Percentiles rank a stretch among this genome's conserved stretches.
Conservation (phyloP, 805 yeast genomes). For the Ogataea paraovalis region DNA sequence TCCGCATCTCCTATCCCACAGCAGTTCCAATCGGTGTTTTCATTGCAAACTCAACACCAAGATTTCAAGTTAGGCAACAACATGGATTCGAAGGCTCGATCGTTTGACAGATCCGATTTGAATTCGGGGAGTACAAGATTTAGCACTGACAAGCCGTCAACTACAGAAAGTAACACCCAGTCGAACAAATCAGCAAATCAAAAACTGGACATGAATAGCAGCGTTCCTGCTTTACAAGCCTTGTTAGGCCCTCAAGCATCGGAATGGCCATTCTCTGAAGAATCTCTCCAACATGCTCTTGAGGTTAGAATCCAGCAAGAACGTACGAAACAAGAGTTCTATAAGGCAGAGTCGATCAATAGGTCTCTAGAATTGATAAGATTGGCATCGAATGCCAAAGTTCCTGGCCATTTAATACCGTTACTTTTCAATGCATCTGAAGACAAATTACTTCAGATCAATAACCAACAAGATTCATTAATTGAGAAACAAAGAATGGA, state of each 20-base stretch:
- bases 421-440: constrained; percentile 38
- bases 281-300: constrained; percentile 54
- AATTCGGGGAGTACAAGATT: neutral
- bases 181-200: neutral
- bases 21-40: constrained; percentile 3
- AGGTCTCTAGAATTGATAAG: constrained; percentile 60
- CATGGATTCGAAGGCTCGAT: neutral
- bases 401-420: constrained; percentile 66
- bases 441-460: constrained; percentile 13
- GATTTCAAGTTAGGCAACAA: neutral
- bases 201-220: neutral
- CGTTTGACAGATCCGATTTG: neutral
- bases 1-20: neutral
- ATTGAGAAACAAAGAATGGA: neutral
- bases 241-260: constrained; percentile 52
- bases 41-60: neutral
- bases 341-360: constrained; percentile 58
- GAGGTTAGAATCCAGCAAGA: constrained; percentile 69
- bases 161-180: neutral
- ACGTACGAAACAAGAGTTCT: constrained; percentile 74
- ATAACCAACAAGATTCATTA: constrained; percentile 2
- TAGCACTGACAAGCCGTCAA: neutral
- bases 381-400: constrained; percentile 53
- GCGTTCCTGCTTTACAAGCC: constrained; percentile 37
- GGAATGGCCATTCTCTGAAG: constrained; percentile 54